phyloP scores from a whole-genome alignment of 2,329 filamentous ascomycete genomes.

The Purpureocillium takamizusanense region DNA sequence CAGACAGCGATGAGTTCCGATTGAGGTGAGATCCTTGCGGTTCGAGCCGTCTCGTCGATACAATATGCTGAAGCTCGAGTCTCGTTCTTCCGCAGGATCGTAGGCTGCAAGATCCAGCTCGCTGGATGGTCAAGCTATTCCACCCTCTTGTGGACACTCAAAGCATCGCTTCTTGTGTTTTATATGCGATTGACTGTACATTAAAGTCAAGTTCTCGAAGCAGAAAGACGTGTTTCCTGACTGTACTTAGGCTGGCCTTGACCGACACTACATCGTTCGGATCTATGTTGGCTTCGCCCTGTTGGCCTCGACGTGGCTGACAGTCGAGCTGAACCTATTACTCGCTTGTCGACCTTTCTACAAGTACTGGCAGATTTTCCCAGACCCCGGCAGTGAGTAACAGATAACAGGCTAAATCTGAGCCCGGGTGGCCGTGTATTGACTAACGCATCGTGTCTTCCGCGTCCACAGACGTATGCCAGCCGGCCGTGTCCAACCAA shows the following conservation, averaged over 20 bases:
- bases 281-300: conserved; percentile 41
- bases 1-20: conserved; percentile 34
- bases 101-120: conserved; percentile 48
- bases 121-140: conserved; percentile 49
- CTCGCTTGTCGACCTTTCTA: conserved; percentile 42
- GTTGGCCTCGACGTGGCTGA: conserved; percentile 38
- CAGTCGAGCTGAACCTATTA: conserved; percentile 38
- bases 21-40: conserved; percentile 19
- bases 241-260: conserved; percentile 24
- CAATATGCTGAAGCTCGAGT: too few relatives aligned
- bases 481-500: conserved; percentile 39
- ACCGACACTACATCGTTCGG: conserved; percentile 29
- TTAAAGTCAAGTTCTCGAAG: too few relatives aligned
- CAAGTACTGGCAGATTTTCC: conserved; percentile 50
- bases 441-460: too few relatives aligned
- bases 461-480: conserved; percentile 28
- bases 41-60: too few relatives aligned
- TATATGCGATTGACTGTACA: conserved; percentile 41
- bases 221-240: too few relatives aligned
- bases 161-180: conserved; percentile 46
- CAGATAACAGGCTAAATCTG: too few relatives aligned
- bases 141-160: conserved; percentile 44
- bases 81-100: conserved; percentile 22
- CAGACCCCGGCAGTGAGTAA: conserved; percentile 43
- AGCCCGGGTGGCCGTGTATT: too few relatives aligned